Conservation (phyloP, 192 early-diverging fungal genomes). For the Coemansia sp. region DNA sequence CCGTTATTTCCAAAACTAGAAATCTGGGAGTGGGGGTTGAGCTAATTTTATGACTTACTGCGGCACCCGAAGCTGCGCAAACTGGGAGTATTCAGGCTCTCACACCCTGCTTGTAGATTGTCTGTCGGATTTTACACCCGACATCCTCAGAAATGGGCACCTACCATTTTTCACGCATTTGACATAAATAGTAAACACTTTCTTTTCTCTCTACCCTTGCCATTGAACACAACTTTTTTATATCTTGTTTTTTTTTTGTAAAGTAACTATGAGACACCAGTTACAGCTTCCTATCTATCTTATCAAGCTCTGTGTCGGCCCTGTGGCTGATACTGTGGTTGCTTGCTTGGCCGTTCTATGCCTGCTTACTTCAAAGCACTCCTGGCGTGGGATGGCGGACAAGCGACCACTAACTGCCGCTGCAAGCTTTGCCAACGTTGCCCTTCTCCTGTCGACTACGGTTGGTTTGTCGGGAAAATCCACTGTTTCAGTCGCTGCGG, state of each 20-base stretch:
- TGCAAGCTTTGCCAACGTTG: not conserved
- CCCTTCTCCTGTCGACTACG: not conserved
- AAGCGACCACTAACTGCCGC: not conserved
- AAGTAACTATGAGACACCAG: constrained; percentile 1
- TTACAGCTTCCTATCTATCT: not conserved
- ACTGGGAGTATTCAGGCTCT: not conserved
- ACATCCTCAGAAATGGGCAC: not conserved
- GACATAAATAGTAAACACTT: too few relatives aligned
- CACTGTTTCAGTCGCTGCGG: not conserved
- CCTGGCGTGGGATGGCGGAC: too few relatives aligned
- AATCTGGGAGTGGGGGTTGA: not conserved
- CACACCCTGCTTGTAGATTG: not conserved
- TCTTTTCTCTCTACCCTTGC: not conserved
- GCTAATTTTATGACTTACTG: not conserved
- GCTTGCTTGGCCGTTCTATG: not conserved
- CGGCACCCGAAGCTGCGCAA: not conserved
- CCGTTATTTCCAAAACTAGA: not conserved
- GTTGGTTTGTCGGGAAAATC: not conserved
- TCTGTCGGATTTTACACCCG: not conserved
- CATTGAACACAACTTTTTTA: not conserved
- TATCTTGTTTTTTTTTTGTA: not conserved
- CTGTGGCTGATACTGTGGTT: not conserved
- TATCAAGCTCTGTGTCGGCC: not conserved
- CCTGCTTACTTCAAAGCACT: too few relatives aligned
- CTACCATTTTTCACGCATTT: not conserved